These are phyloP conservation scores for Penicillium sp. DNA, from an alignment of 2,329 filamentous ascomycete species.

Conservation along the genomic window DNA sequence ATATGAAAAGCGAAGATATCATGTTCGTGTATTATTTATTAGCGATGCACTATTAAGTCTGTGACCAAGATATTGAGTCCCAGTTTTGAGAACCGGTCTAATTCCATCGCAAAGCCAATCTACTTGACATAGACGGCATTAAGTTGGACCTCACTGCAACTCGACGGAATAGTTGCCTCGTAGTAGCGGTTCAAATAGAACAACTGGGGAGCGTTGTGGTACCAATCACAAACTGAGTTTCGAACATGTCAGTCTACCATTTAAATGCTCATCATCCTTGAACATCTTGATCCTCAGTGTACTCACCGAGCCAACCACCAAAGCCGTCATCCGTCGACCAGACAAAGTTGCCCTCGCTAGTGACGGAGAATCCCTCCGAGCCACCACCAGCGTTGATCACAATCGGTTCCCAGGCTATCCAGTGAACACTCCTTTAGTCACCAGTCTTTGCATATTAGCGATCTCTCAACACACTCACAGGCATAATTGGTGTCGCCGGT, in stretches of 20 bases:
- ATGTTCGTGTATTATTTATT: background rate
- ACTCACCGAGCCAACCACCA: slow-evolving; percentile 42
- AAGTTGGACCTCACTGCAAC: slow-evolving; percentile 38
- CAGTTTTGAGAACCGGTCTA: background rate
- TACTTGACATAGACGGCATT: slow-evolving; percentile 27
- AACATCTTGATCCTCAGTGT: no score
- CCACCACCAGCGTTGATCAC: slow-evolving; percentile 38
- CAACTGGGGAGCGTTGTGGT: slow-evolving; percentile 42
- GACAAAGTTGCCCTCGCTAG: slow-evolving; percentile 25
- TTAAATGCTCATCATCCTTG: background rate
- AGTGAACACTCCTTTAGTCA: background rate
- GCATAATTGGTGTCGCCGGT: slow-evolving; percentile 34
- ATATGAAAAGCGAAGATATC: slow-evolving; percentile 10
- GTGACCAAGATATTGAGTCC: no score
- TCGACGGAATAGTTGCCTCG: slow-evolving; percentile 28
- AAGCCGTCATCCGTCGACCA: slow-evolving; percentile 35
- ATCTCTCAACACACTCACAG: slow-evolving; percentile 28
- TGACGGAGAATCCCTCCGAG: slow-evolving; percentile 33
- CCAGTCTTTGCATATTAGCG: background rate
- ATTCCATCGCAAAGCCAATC: background rate
- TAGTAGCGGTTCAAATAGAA: slow-evolving; percentile 37
- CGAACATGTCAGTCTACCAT: background rate
- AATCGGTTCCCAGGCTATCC: slow-evolving; percentile 39
- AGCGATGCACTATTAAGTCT: background rate
- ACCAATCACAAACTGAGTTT: slow-evolving; percentile 42